Conservation (phyloP, 306 rosid species). For the Heteromeles arbutifolia region DNA sequence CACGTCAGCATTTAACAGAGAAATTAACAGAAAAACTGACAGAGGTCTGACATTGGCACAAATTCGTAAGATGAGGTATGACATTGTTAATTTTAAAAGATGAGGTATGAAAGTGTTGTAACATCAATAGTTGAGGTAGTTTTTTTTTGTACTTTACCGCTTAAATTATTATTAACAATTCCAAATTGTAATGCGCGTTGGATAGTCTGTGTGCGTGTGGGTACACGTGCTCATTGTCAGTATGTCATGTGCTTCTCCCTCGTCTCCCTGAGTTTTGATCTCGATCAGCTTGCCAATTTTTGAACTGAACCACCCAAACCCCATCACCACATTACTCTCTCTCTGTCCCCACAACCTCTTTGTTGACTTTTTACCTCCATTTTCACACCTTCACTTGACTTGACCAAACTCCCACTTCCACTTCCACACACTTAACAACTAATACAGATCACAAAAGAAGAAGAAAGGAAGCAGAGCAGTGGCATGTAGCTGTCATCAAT, state of each 20-base stretch:
- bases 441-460: neutral
- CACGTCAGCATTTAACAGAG: too few species aligned
- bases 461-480: neutral
- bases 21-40: too few species aligned
- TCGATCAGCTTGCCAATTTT: neutral
- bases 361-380: neutral
- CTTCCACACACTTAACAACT: neutral
- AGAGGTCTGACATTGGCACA: too few species aligned
- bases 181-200: too few species aligned
- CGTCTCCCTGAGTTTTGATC: neutral
- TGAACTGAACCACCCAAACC: neutral
- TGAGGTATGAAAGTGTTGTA: too few species aligned
- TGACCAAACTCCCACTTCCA: too few species aligned
- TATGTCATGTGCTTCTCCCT: conserved; percentile 1
- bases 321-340: neutral
- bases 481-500: conserved; percentile 25
- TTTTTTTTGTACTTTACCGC: too few species aligned
- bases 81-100: too few species aligned
- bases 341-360: neutral
- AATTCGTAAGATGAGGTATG: too few species aligned
- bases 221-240: neutral
- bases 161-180: too few species aligned
- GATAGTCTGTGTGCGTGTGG: too few species aligned
- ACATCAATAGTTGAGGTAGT: too few species aligned
- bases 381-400: neutral